Conservation (phyloP, 73 alveolate genomes). For the Paraurostyla sp. region DNA sequence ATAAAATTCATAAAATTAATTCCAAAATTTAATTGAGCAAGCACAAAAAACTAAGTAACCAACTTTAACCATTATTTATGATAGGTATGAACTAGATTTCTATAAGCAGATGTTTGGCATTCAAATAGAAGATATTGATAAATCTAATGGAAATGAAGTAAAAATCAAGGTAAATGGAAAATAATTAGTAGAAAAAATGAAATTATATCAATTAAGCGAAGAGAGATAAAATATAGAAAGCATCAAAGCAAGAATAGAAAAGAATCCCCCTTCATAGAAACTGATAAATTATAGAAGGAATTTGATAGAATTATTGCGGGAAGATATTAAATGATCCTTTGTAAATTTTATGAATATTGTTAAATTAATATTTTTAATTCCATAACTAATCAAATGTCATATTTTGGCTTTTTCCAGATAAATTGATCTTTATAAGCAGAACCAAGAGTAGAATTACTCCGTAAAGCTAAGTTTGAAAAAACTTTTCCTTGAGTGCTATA, state of each 20-base stretch:
- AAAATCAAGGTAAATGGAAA: not conserved
- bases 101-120: slow-evolving; percentile 1
- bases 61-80: not conserved
- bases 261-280: slow-evolving; percentile 28
- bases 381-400: not conserved
- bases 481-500: not conserved
- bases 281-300: not conserved
- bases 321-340: not conserved
- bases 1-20: not conserved
- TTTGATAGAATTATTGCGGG: not conserved
- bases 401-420: slow-evolving; percentile 32
- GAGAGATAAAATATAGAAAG: slow-evolving; percentile 2
- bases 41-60: not conserved
- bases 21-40: not conserved
- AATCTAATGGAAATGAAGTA: not conserved
- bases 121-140: not conserved
- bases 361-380: not conserved
- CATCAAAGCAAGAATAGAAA: not conserved
- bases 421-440: slow-evolving; percentile 23
- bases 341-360: not conserved
- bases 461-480: not conserved
- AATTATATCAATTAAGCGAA: not conserved
- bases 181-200: not conserved
- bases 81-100: not conserved
- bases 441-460: not conserved